These are phyloP conservation scores for Hyphodiscus hymeniophilus DNA, from an alignment of 495 filamentous ascomycete genomes.

Conservation along the genomic window DNA sequence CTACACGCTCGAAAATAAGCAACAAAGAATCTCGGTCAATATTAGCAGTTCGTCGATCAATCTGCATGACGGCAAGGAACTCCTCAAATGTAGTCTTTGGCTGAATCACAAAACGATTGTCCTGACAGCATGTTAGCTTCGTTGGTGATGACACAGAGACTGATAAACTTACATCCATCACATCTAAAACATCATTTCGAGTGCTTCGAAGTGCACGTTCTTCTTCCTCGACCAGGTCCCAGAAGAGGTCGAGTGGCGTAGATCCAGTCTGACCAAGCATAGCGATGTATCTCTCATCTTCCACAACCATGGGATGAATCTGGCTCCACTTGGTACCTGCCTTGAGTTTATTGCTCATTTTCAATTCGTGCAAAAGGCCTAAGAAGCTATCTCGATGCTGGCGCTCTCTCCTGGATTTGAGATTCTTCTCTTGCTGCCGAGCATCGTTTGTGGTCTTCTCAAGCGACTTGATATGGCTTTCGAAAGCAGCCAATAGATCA, in stretches of 20 bases:
- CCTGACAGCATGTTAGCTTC: slow-evolving; percentile 39
- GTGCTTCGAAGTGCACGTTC: slow-evolving; percentile 72
- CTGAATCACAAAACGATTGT: slow-evolving; percentile 84
- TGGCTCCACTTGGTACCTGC: slow-evolving; percentile 86
- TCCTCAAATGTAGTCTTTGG: slow-evolving; percentile 80
- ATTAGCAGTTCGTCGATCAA: slow-evolving; percentile 77
- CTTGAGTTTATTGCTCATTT: slow-evolving; percentile 73
- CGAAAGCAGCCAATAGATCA: slow-evolving; percentile 87
- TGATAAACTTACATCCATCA: slow-evolving; percentile 63
- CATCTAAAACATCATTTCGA: slow-evolving; percentile 80
- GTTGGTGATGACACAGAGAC: slow-evolving; percentile 7
- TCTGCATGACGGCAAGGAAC: slow-evolving; percentile 66
- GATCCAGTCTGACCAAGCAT: slow-evolving; percentile 86
- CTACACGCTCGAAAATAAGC: slow-evolving; percentile 71
- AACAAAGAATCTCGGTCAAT: slow-evolving; percentile 66
- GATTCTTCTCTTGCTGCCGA: slow-evolving; percentile 76
- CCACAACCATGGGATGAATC: slow-evolving; percentile 65
- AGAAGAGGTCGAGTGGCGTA: slow-evolving; percentile 88
- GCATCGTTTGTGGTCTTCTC: slow-evolving; percentile 86
- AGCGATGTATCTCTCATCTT: slow-evolving; percentile 75
- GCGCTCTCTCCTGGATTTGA: slow-evolving; percentile 71
- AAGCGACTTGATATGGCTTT: slow-evolving; percentile 86
- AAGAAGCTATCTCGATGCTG: slow-evolving; percentile 76
- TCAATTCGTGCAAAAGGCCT: slow-evolving; percentile 64
- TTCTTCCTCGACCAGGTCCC: slow-evolving; percentile 94